A percentile compares a stretch with the other conserved stretches of the same genome.
Evolutionary conservation across 2,329 filamentous ascomycete genomes (phyloP).

Genomic region (Ophiocordyceps camponoti-saundersi): DNA sequence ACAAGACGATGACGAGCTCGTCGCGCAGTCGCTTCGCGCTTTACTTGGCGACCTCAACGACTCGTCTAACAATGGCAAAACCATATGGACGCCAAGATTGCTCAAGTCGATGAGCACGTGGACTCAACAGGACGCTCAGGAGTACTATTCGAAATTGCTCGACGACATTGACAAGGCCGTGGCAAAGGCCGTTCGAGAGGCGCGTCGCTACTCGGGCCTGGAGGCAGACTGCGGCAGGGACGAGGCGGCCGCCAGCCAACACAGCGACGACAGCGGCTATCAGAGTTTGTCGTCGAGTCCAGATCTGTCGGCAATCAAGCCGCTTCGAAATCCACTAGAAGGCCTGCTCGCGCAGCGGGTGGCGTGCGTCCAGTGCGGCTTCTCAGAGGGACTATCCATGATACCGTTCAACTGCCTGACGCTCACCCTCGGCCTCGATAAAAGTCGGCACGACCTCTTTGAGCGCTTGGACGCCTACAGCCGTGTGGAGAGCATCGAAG

Average conservation of each 20-base stretch:
- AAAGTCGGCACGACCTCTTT: constrained; percentile 49
- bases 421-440: constrained; percentile 54
- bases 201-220: constrained; percentile 17
- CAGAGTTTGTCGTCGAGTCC: constrained; percentile 25
- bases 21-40: constrained; percentile 36
- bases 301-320: constrained; percentile 18
- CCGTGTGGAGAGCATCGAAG: constrained; percentile 67
- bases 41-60: constrained; percentile 57
- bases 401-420: constrained; percentile 92
- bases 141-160: constrained; percentile 84
- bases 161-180: constrained; percentile 73
- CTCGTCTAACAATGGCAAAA: constrained; percentile 51
- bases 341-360: constrained; percentile 79
- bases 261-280: constrained; percentile 41
- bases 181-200: constrained; percentile 23
- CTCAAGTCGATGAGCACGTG: constrained; percentile 89
- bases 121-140: constrained; percentile 94
- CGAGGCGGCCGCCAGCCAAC: constrained; percentile 26
- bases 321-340: constrained; percentile 61
- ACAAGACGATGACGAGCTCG: constrained; percentile 14
- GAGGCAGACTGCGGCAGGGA: constrained; percentile 21
- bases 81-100: constrained; percentile 64
- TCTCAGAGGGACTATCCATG: constrained; percentile 74
- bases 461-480: constrained; percentile 76
- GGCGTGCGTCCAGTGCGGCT: constrained; percentile 69